Evolutionary conservation across 2,329 filamentous ascomycete species (phyloP).

Genomic region (Ophiostoma sp.): DNA sequence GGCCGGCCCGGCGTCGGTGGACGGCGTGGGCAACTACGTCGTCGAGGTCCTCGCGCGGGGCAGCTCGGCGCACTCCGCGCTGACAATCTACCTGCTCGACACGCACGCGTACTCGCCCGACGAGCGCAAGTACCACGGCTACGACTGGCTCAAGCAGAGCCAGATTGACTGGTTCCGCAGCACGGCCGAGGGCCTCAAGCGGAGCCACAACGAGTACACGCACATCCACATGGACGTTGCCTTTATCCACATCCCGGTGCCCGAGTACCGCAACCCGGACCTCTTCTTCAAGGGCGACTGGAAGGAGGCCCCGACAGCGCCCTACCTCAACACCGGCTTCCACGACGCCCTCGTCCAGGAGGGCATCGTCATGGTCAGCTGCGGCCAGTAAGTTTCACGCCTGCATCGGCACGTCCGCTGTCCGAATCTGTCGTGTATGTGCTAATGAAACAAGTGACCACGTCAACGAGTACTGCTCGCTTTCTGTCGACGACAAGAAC

Average conservation of each 20-base stretch:
- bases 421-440: too few species aligned
- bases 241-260: constrained; percentile 94
- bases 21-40: constrained; percentile 91
- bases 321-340: constrained; percentile 87
- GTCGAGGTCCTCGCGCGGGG: constrained; percentile 82
- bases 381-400: constrained; percentile 55
- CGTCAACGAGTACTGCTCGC: constrained; percentile 90
- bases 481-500: constrained; percentile 51
- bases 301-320: constrained; percentile 81
- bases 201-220: constrained; percentile 75
- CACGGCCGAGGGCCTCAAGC: constrained; percentile 68
- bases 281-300: constrained; percentile 63
- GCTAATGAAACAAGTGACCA: constrained; percentile 54
- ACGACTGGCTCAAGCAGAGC: constrained; percentile 92
- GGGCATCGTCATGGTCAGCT: constrained; percentile 79
- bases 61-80: constrained; percentile 73
- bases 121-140: constrained; percentile 80
- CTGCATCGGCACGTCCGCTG: too few species aligned
- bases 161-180: constrained; percentile 93
- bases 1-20: constrained; percentile 74
- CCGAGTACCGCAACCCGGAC: constrained; percentile 67
- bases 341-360: constrained; percentile 81
- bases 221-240: constrained; percentile 92
- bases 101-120: constrained; percentile 89
- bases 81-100: constrained; percentile 93